Base-by-base conservation (phyloP, 257 asterid genomes). In the Penstemon eatonii region DNA sequence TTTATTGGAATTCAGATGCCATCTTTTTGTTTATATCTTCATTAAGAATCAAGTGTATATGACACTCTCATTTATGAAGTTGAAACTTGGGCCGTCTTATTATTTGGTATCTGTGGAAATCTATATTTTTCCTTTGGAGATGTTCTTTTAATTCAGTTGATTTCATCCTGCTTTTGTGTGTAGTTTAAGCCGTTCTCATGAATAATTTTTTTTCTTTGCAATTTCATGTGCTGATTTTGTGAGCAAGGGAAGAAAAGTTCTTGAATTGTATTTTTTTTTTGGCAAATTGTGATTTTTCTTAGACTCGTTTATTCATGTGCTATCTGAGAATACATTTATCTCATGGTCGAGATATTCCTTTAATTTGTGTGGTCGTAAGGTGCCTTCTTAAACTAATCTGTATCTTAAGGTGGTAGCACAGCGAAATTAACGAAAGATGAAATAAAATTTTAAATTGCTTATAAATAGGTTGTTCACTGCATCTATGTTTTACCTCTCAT, bases 261-360 rank as follows among this genome's bases (percentile, higher is more conserved):
- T 49, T 49, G 11, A 15, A 25, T 6, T 54, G 39, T 54, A 3
- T 54, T 54, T 33, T 0, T 54, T 49, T 49, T 15, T 11, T 11
- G 54, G 54, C 54, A 49, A 49, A 3, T 49, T 49, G 54, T 10
- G 18, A 15, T 49, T 4, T 13, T 49, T 49, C 4, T 9, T 49
- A 15, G 5, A 49, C 54, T 49, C 54, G 39, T 63, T 63, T 63
- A 63, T 37, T 49, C 15, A 41, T 8, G 55, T 61, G 10, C 15
- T 18, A 43, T 44, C 33, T n/a, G 67, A 46, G 46, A 19, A 43
- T 41, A 25, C 68, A 8, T 62, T 43, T 45, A 44, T 36, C 25
- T 7, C 36, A 51, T 63, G 56, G 43, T 63, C 44, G 36, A 44
- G 10, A 63, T 63, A 56, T n/a, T 13, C 46, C 55, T 46, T 54